These are phyloP conservation scores for Phytophthora pisi DNA, from an alignment of 352 stramenopile genomes.

Conservation along the genomic window DNA sequence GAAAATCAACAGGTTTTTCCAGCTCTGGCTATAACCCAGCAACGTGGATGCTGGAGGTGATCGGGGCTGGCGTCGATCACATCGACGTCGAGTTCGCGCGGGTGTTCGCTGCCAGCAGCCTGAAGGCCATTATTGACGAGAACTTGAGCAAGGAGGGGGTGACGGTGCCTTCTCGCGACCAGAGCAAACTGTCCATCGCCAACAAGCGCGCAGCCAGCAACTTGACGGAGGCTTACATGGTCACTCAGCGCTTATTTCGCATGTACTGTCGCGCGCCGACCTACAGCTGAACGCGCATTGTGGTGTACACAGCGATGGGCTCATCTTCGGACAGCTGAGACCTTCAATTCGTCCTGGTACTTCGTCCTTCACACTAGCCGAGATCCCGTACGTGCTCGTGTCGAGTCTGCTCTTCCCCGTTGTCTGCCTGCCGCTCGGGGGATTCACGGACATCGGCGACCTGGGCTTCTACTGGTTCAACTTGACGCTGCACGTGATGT, in stretches of 20 bases:
- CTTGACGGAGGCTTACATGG: constrained; percentile 33
- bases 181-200: constrained; percentile 33
- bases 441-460: constrained; percentile 31
- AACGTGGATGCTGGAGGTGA: constrained; percentile 87
- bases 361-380: constrained; percentile 65
- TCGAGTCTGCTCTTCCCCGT: constrained; percentile 41
- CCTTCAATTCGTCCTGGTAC: constrained; percentile 78
- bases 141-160: constrained; percentile 36
- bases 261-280: constrained; percentile 80
- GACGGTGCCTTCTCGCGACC: constrained; percentile 7
- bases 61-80: constrained; percentile 48
- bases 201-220: constrained; percentile 39
- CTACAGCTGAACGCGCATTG: constrained; percentile 78
- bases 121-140: constrained; percentile 26
- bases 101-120: constrained; percentile 30
- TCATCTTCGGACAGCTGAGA: constrained; percentile 76
- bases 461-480: constrained; percentile 43
- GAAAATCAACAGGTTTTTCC: constrained; percentile 27
- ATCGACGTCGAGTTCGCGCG: constrained; percentile 38
- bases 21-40: constrained; percentile 51
- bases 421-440: constrained; percentile 40
- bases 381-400: constrained; percentile 58
- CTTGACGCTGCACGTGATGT: constrained; percentile 40
- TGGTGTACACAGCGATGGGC: constrained; percentile 43
- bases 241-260: constrained; percentile 59